phyloP scores from a whole-genome alignment of 1,139 yeast genomes.

The Suhomyces atakaporum region DNA sequence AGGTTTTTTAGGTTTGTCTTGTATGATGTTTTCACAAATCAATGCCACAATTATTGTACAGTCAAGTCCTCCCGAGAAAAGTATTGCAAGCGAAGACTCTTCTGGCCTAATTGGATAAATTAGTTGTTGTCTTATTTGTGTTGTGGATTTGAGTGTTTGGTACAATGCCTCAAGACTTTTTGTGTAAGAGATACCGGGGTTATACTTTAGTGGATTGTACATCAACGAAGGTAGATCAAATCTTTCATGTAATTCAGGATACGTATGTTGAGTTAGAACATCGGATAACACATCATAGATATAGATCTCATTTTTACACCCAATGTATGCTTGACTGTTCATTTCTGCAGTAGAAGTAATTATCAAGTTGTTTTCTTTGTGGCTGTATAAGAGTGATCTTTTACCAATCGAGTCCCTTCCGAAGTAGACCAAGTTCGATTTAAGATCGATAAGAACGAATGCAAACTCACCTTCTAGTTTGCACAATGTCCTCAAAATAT shows the following conservation, averaged over 20 bases:
- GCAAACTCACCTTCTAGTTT: conserved; percentile 82
- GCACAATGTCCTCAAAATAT: conserved; percentile 36
- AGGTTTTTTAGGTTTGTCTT: conserved; percentile 2
- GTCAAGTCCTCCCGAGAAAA: conserved; percentile 94
- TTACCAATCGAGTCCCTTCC: conserved; percentile 86
- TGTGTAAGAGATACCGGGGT: not conserved
- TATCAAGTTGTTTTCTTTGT: conserved; percentile 34
- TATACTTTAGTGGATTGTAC: conserved; percentile 5
- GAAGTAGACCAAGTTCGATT: conserved; percentile 53
- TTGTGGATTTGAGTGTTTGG: conserved; percentile 38
- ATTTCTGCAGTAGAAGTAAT: conserved; percentile 49
- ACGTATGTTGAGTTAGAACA: conserved; percentile 16
- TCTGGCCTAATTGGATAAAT: conserved; percentile 53
- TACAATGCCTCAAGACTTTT: conserved; percentile 21
- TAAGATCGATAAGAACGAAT: conserved; percentile 48
- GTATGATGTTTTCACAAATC: conserved; percentile 29
- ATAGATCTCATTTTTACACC: conserved; percentile 55
- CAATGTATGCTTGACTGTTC: conserved; percentile 31
- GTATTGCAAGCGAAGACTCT: conserved; percentile 53
- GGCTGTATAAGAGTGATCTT: conserved; percentile 62
- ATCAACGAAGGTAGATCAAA: not conserved
- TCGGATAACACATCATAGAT: conserved; percentile 31
- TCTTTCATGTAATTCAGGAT: conserved; percentile 6
- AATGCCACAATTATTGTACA: conserved; percentile 74
- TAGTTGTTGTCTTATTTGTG: conserved; percentile 52